Evolutionary conservation across 2,329 filamentous ascomycete genomes (phyloP).

Genomic region (Aureobasidium melanogenum): DNA sequence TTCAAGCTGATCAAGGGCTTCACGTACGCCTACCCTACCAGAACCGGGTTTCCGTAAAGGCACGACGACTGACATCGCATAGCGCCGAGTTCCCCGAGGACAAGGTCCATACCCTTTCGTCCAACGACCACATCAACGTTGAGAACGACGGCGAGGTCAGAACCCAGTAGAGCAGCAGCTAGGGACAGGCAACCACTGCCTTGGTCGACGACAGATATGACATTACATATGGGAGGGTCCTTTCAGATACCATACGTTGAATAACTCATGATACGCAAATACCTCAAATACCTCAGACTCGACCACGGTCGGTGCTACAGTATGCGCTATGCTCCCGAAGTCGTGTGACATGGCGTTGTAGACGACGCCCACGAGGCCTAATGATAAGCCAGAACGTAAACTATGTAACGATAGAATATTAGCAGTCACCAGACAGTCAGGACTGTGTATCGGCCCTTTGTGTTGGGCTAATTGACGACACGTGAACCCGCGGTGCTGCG

Average conservation of each 20-base stretch:
- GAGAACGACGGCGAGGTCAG: slow-evolving; percentile 64
- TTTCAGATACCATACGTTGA: not conserved
- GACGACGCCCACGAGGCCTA: not conserved
- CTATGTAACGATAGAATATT: not conserved
- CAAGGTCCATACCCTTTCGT: slow-evolving; percentile 55
- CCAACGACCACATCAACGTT: slow-evolving; percentile 66
- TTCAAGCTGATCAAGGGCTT: slow-evolving; percentile 88
- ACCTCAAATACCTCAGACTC: not conserved
- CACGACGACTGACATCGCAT: not conserved
- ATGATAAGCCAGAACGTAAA: not conserved
- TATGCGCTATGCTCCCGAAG: not conserved
- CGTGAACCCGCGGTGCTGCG: not conserved
- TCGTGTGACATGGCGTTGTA: slow-evolving; percentile 3
- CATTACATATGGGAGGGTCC: slow-evolving; percentile 1
- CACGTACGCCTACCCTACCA: slow-evolving; percentile 51
- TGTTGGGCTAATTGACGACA: not conserved
- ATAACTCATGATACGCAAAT: not conserved
- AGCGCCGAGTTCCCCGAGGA: slow-evolving; percentile 49
- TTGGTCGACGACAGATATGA: not conserved
- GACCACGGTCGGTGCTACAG: no score
- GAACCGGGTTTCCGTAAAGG: not conserved
- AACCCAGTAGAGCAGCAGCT: slow-evolving; percentile 49
- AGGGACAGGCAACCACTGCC: not conserved
- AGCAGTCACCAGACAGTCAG: not conserved
- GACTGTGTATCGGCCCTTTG: not conserved